Evolutionary conservation across 2,329 filamentous ascomycete genomes (phyloP), one percentile per base, ranked within the genome.

Genomic region (Amesomyces nigricolor): DNA sequence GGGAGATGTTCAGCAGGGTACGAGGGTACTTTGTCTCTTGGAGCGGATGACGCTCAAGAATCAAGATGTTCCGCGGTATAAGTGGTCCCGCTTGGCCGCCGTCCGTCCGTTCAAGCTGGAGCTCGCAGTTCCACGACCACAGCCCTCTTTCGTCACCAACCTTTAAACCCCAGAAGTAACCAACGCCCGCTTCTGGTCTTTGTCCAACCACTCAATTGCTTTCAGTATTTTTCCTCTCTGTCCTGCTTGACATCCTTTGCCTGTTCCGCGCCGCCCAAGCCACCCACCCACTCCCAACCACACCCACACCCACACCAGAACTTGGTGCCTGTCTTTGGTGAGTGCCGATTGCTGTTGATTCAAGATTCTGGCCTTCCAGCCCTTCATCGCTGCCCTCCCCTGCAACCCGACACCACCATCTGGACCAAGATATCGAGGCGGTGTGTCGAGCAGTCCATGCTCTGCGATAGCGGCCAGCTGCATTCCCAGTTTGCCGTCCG

Each of bases 111-210:
- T 26, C 22, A 26, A 26, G 22, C 22, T 26, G 22, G 22, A 26
- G 22, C 22, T 26, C 22, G 6, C 4, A 26, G 22, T 26, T 26
- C 22, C 22, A 26, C 22, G 16, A 42, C 19, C 26, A 37, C 37
- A 16, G 39, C 48, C 54, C 50, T 35, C 50, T 57, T 53, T 57
- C 54, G 53, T 53, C 54, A 57, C 50, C 46, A 47, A 17, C 39
- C 39, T 50, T 38, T 9, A 19, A 19, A 53, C 19, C 40, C 39
- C 13, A 26, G 11, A 17, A 30, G 7, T 10, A 29, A 4, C 32
- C 35, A 17, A 42, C 29, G 14, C 49, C 17, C 17, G 17, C n/a
- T 16, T 10, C 13, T 39, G 30, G 2, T 50, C 14, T 42, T 29
- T 49, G 14, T 39, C 26, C 9, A 4, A 32, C 9, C 16, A 45